A percentile compares a stretch with the other conserved stretches of the same genome.
These are phyloP conservation scores for Aspergillus sp. DNA, from an alignment of 2,329 filamentous ascomycete genomes.

Conservation along the genomic window DNA sequence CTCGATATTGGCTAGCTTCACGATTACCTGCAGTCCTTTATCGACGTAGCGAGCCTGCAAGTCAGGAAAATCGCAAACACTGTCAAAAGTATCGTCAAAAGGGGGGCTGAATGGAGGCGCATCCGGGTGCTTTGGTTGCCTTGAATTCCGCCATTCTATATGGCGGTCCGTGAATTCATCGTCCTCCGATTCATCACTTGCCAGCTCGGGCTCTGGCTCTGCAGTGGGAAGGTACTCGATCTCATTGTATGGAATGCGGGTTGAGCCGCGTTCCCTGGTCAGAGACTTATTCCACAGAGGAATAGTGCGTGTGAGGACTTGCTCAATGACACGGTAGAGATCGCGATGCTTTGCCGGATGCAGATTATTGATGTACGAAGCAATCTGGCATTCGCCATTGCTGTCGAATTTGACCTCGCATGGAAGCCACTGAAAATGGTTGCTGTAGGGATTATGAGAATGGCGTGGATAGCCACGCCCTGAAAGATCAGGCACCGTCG, in stretches of 20 bases:
- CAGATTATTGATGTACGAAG: slow-evolving; percentile 38
- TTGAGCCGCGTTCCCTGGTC: neutral
- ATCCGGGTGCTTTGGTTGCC: slow-evolving; percentile 8
- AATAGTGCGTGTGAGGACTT: slow-evolving; percentile 30
- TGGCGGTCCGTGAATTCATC: slow-evolving; percentile 1
- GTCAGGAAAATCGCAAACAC: no score
- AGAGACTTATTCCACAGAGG: slow-evolving; percentile 38
- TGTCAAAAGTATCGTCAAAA: neutral
- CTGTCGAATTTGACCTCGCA: slow-evolving; percentile 25
- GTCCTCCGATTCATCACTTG: slow-evolving; percentile 2
- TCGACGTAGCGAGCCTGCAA: slow-evolving; percentile 20
- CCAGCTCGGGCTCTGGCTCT: slow-evolving; percentile 3
- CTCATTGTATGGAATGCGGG: neutral
- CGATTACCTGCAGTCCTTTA: slow-evolving; percentile 38
- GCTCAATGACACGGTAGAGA: slow-evolving; percentile 30
- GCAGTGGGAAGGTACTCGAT: slow-evolving; percentile 1
- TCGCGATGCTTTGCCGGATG: slow-evolving; percentile 24
- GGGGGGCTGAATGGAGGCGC: slow-evolving; percentile 4
- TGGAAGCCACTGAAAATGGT: slow-evolving; percentile 40
- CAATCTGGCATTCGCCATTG: slow-evolving; percentile 17
- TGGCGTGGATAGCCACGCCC: neutral
- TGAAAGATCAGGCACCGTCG: slow-evolving; percentile 2
- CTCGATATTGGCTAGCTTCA: slow-evolving; percentile 55
- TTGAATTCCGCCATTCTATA: slow-evolving; percentile 1
- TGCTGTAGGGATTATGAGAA: slow-evolving; percentile 11